Evolutionary conservation across 2,329 filamentous ascomycete genomes (phyloP).

Genomic region (Colletotrichum trifolii): DNA sequence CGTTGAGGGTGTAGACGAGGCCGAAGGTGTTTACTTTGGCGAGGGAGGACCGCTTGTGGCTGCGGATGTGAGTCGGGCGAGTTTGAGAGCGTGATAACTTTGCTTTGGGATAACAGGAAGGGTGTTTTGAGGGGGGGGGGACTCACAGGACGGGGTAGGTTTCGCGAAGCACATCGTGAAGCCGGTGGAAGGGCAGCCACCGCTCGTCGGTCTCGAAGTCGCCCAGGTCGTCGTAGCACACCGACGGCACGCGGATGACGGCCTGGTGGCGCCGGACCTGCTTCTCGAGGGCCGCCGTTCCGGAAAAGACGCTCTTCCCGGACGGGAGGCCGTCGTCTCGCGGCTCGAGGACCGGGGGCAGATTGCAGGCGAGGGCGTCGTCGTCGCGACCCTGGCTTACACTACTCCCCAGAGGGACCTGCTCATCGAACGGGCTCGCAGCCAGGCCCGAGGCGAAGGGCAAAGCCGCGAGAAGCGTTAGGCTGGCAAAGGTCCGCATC

Average conservation of each 20-base stretch:
- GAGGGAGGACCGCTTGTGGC: constrained; percentile 54
- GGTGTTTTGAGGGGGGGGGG: constrained; percentile 5
- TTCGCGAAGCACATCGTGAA: constrained; percentile 58
- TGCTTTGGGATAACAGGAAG: background rate
- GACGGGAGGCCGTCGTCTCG: constrained; percentile 49
- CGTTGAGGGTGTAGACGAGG: constrained; percentile 68
- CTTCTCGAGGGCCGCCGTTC: constrained; percentile 46
- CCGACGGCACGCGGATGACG: constrained; percentile 64
- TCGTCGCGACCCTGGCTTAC: too few species aligned
- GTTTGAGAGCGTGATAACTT: too few species aligned
- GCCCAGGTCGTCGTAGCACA: constrained; percentile 68
- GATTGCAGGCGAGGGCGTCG: constrained; percentile 43
- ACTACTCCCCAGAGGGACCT: too few species aligned
- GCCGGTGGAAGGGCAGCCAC: constrained; percentile 64
- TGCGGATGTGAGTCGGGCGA: constrained; percentile 36
- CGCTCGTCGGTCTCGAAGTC: constrained; percentile 62
- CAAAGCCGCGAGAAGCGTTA: too few species aligned
- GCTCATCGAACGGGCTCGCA: too few species aligned
- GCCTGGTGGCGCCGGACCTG: constrained; percentile 63
- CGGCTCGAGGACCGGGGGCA: constrained; percentile 46
- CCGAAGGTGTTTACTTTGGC: constrained; percentile 72
- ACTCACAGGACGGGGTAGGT: constrained; percentile 63
- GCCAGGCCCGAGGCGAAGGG: too few species aligned
- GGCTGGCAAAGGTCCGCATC: too few species aligned
- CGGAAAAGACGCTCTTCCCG: constrained; percentile 45